Conservation (phyloP, 2,329 filamentous ascomycete species). For the Penicillium sp. region DNA sequence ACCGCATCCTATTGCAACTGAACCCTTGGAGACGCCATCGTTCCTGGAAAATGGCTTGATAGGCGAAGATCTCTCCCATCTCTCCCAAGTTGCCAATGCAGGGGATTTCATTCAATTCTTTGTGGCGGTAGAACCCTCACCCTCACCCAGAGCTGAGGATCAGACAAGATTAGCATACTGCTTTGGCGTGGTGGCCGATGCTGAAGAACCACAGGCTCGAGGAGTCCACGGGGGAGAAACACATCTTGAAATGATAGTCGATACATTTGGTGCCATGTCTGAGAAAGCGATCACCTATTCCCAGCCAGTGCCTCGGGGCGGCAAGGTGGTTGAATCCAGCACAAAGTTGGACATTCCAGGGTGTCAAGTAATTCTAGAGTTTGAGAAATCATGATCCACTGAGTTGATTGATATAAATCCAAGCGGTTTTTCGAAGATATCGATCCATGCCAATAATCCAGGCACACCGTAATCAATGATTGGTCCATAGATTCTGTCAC, state of each 20-base stretch:
- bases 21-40: slow-evolving; percentile 16
- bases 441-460: neutral
- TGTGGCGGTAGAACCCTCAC: slow-evolving; percentile 31
- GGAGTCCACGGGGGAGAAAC: slow-evolving; percentile 1
- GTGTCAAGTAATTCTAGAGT: neutral
- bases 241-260: slow-evolving; percentile 26
- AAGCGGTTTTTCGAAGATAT: neutral
- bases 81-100: slow-evolving; percentile 40
- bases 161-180: neutral
- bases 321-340: slow-evolving; percentile 15
- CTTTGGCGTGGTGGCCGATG: slow-evolving; percentile 3
- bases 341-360: slow-evolving; percentile 39
- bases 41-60: slow-evolving; percentile 21
- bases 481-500: neutral
- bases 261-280: slow-evolving; percentile 41
- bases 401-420: neutral
- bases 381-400: neutral
- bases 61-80: slow-evolving; percentile 35
- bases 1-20: neutral
- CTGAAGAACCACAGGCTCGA: neutral
- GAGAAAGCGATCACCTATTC: slow-evolving; percentile 33
- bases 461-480: neutral
- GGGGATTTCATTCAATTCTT: slow-evolving; percentile 46
- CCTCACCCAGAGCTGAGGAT: too few species aligned
- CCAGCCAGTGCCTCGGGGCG: slow-evolving; percentile 19